Percentiles rank a stretch among this genome's conserved stretches.
These are phyloP conservation scores for Boletellus ananiceps DNA, from an alignment of 768 basidiomycete species.

Conservation along the genomic window DNA sequence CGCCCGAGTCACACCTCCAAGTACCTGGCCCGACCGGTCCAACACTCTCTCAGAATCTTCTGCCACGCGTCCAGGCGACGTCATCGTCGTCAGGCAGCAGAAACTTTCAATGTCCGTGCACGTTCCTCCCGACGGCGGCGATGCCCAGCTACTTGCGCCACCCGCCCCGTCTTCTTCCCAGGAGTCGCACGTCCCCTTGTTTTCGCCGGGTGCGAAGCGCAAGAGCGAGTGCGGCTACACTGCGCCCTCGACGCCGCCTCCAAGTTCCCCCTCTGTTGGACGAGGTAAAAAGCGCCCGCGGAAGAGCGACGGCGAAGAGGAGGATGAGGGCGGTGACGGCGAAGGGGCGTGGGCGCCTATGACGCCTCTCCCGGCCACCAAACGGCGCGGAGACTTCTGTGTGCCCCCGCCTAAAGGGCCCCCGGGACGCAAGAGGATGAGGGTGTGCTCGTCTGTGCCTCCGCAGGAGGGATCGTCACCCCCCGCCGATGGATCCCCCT, in stretches of 20 bases:
- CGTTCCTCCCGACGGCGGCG: constrained; percentile 2
- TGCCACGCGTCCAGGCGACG: not conserved
- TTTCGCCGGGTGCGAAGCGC: not conserved
- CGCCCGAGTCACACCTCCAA: not conserved
- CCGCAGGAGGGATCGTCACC: not conserved
- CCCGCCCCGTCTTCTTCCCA: too few species aligned
- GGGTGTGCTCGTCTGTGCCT: not conserved
- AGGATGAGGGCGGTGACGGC: too few species aligned
- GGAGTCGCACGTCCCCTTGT: not conserved
- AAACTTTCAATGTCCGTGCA: not conserved
- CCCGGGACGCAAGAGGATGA: constrained; percentile 13
- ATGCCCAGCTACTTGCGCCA: too few species aligned
- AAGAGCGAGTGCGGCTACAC: not conserved
- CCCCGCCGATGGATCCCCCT: not conserved
- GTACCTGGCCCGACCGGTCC: constrained; percentile 11
- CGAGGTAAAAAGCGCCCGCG: constrained; percentile 17
- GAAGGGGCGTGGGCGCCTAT: not conserved
- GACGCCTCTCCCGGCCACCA: too few species aligned
- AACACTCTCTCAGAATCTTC: not conserved
- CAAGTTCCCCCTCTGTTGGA: constrained; percentile 8
- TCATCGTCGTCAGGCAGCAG: constrained; percentile 9
- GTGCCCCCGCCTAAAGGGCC: not conserved
- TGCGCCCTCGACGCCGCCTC: constrained; percentile 2
- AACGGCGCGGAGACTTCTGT: not conserved
- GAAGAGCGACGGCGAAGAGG: constrained; percentile 6